These are phyloP conservation scores for Podospora sp. DNA, from an alignment of 495 filamentous ascomycete species.

Conservation along the genomic window DNA sequence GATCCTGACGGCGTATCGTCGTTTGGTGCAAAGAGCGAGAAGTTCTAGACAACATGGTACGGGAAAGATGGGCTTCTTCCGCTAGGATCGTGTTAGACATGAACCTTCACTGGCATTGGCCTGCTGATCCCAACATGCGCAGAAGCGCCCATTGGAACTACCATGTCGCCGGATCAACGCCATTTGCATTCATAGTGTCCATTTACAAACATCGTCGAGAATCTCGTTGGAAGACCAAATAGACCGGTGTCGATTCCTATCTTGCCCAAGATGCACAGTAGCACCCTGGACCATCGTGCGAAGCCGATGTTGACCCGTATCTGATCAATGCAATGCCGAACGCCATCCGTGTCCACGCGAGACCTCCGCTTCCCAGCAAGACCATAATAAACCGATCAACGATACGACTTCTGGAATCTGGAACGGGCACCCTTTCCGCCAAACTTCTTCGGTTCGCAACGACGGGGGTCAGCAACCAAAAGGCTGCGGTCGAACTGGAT, in stretches of 20 bases:
- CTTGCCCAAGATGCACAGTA: conserved; percentile 30
- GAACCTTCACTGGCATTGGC: background rate
- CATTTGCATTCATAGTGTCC: conserved; percentile 13
- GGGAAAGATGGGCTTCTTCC: too few relatives aligned
- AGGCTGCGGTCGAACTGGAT: conserved; percentile 95
- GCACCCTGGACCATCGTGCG: conserved; percentile 35
- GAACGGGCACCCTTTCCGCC: conserved; percentile 89
- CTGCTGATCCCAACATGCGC: background rate
- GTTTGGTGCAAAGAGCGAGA: too few relatives aligned
- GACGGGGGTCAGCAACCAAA: conserved; percentile 95
- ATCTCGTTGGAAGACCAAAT: conserved; percentile 28
- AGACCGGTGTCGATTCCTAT: conserved; percentile 38
- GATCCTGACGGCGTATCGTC: too few relatives aligned
- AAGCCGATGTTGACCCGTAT: conserved; percentile 35
- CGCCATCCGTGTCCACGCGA: conserved; percentile 43
- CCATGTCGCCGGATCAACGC: background rate
- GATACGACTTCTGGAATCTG: conserved; percentile 89
- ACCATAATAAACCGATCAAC: conserved; percentile 50
- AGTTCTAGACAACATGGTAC: too few relatives aligned
- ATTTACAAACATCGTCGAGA: conserved; percentile 20
- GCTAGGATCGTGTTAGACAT: background rate
- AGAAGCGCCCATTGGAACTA: background rate
- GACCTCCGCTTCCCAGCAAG: conserved; percentile 32
- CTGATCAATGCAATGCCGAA: conserved; percentile 44
- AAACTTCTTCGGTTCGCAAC: conserved; percentile 93